Evolutionary conservation across 345 rosid species (phyloP).

Genomic region (Hibiscus mutabilis): DNA sequence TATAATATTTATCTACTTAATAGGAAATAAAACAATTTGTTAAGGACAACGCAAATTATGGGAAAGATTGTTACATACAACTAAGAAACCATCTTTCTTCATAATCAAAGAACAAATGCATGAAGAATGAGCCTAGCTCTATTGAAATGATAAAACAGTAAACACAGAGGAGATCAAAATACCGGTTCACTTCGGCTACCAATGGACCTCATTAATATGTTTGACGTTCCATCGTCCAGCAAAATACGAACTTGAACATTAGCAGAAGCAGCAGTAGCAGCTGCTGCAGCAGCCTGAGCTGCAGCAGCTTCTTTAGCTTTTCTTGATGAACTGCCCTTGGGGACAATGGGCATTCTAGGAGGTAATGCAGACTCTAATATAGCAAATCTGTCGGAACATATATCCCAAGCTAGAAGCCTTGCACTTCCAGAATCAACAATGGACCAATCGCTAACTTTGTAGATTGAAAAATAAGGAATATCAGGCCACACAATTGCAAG

Average conservation of each 20-base stretch:
- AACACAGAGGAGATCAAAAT: conserved; percentile 17
- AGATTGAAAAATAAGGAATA: conserved; percentile 85
- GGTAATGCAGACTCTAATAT: conserved; percentile 74
- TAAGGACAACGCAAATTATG: neutral
- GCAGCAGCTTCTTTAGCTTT: conserved; percentile 97
- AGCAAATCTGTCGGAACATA: conserved; percentile 89
- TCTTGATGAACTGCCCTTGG: conserved; percentile 86
- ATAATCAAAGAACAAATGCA: conserved; percentile 1
- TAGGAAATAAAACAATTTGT: neutral
- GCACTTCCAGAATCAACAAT: conserved; percentile 98
- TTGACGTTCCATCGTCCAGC: conserved; percentile 98
- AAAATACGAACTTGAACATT: conserved; percentile 97
- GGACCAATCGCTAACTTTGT: conserved; percentile 95
- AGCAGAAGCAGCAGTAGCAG: conserved; percentile 93
- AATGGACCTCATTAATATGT: conserved; percentile 87
- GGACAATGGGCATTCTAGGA: conserved; percentile 79
- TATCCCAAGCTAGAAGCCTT: conserved; percentile 94
- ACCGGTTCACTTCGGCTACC: conserved; percentile 96
- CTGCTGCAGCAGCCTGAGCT: conserved; percentile 94
- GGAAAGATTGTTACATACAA: neutral
- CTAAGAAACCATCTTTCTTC: conserved; percentile 1
- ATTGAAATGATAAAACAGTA: conserved; percentile 10
- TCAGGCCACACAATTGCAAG: conserved; percentile 97
- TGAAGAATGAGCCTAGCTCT: neutral
- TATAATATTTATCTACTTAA: neutral